Base-by-base conservation (phyloP, 2,329 filamentous ascomycete species). In the Cytospora leucostoma region DNA sequence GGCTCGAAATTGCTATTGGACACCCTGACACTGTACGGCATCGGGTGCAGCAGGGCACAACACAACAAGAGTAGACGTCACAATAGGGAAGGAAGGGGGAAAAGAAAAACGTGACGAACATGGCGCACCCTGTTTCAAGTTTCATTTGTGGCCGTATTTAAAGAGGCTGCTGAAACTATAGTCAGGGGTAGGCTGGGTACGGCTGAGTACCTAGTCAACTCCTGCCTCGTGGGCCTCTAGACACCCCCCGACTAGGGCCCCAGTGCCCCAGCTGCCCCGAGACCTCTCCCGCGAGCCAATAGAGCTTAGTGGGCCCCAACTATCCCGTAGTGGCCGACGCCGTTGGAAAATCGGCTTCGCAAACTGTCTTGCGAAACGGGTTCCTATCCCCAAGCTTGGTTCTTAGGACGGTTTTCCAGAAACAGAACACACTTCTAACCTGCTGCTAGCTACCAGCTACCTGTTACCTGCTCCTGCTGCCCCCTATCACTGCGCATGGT, bases 71-170 rank as follows among this genome's bases (percentile, higher is more conserved):
- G 51, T 53, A 38, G 51, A 61, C 58, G 58, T 61, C 58, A 61
- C 58, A 12, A 33, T 32, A n/a, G 27, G 27, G 27, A 27, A 27
- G 27, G 27, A 27, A 27, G 27, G 27, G 27, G 27, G 27, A 27
- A 51, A 38, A 17, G 34, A 52, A 61, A 51, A 49, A 55, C 51
- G 58, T 61, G 58, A 7, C 40, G 47, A 49, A 59, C 47, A 51
- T 51, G 56, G 56, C n/a, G 17, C 32, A 19, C 47, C 50, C 47
- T 52, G 51, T 54, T 61, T 55, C 50, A 60, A 35, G 58, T 61
- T 61, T 61, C 58, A 61, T 61, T 61, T 61, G 58, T 33, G 58
- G 58, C 55, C 58, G 58, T 61, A 61, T 61, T 61, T 38, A 21
- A 52, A 49, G 33, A 55, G 58, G 21, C 47, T 21, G 50, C 58